Evolutionary conservation across 768 basidiomycete genomes (phyloP), one percentile per base, ranked within the genome.

Genomic region (Mycena capillaripes): DNA sequence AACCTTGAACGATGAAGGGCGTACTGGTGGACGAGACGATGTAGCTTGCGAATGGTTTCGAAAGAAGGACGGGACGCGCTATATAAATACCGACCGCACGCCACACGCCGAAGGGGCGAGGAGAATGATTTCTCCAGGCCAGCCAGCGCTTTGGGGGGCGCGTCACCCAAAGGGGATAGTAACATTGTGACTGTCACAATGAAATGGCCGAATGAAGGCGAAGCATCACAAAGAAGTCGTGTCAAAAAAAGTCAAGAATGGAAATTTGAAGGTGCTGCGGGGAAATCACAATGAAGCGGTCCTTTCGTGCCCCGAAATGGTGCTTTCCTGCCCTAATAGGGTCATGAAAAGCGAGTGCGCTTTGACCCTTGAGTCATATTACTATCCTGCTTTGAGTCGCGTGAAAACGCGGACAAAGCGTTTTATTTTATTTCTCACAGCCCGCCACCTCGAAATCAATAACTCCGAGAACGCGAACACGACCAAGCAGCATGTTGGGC

Each of bases 51-150:
- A 61, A 48, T 62, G n/a, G 61, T 48, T 56, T 69, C 23, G 42
- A 62, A 56, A 44, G 57, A 72, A 62, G 63, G 71, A 50, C 9
- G 53, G 48, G 71, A 32, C 21, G 48, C 42, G 52, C 46, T 55
- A 19, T 64, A 55, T 73, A 73, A 62, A 55, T 69, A 68, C 59
- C 27, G 56, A 68, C 59, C 27, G 56, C 36, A 63, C 46, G 66
- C 66, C 71, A 72, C 71, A 68, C 66, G n/a, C n/a, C 71, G 14
- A 48, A 40, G 60, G 52, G 71, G 71, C 23, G 71, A 23, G 71
- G 59, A 62, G n/a, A n/a, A n/a, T n/a, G n/a, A n/a, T n/a, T n/a
- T n/a, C n/a, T n/a, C n/a, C n/a, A n/a, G n/a, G n/a, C n/a, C n/a
- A n/a, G n/a, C n/a, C n/a, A n/a, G n/a, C n/a, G n/a, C n/a, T n/a